Percentiles rank a stretch among this genome's conserved stretches.
phyloP scores from a whole-genome alignment of 805 yeast genomes.

The Teunomyces barrocoloradensis region DNA sequence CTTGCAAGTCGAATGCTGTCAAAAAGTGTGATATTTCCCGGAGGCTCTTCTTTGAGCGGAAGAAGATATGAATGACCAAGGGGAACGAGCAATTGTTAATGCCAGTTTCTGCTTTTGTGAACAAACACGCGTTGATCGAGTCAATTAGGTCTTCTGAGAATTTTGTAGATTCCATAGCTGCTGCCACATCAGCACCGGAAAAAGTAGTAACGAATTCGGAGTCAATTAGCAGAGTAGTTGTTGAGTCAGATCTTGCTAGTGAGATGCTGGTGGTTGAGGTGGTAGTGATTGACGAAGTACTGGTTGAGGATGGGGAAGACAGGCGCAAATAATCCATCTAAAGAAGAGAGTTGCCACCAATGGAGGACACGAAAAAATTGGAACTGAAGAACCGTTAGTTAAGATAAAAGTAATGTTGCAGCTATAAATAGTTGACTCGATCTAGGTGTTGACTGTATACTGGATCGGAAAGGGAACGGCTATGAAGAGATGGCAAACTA shows the following conservation, averaged over 20 bases:
- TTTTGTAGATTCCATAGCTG: neutral
- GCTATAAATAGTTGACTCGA: neutral
- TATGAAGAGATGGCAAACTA: neutral
- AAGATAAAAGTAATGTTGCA: neutral
- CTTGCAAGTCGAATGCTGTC: neutral
- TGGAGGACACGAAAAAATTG: neutral
- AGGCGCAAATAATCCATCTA: neutral
- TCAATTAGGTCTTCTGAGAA: slow-evolving; percentile 3
- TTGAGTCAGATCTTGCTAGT: neutral
- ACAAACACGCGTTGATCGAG: slow-evolving; percentile 9
- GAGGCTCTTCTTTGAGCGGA: neutral
- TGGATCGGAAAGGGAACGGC: neutral
- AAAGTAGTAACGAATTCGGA: neutral
- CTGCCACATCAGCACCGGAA: neutral
- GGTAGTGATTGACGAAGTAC: neutral
- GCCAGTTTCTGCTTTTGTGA: slow-evolving; percentile 5
- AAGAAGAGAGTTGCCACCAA: neutral
- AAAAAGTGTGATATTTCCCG: neutral
- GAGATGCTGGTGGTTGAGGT: neutral
- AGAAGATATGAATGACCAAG: slow-evolving; percentile 1
- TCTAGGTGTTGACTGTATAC: neutral
- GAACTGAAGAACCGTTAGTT: neutral
- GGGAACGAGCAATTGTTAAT: slow-evolving; percentile 6
- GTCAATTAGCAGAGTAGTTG: neutral
- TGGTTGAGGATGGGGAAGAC: neutral